Percentiles rank a stretch among this genome's conserved stretches.
phyloP scores from a whole-genome alignment of 1,284 basidiomycete genomes.

The Naganishia sp. region DNA sequence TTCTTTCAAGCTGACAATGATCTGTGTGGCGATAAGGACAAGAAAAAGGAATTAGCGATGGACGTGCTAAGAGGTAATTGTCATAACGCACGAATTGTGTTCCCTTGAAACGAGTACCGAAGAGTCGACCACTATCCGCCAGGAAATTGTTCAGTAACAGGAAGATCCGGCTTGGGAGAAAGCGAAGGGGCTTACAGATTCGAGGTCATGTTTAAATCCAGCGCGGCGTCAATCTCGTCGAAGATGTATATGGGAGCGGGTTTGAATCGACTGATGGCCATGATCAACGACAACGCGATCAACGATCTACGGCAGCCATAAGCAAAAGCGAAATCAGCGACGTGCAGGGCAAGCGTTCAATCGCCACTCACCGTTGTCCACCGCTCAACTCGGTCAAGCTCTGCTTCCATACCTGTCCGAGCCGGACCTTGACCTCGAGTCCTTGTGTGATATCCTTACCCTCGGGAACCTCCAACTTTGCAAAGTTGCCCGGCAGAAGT shows the following conservation, averaged over 20 bases:
- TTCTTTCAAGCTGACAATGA: conserved; percentile 92
- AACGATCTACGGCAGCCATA: conserved; percentile 65
- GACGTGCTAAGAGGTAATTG: neutral
- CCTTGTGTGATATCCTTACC: conserved; percentile 91
- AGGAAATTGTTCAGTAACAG: neutral
- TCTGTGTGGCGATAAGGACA: conserved; percentile 56
- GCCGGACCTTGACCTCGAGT: conserved; percentile 92
- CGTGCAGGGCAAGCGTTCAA: neutral
- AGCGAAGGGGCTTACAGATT: conserved; percentile 63
- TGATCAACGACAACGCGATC: conserved; percentile 94
- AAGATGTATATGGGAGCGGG: conserved; percentile 99
- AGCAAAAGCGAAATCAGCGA: neutral
- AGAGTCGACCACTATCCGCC: conserved; percentile 69
- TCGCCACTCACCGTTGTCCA: conserved; percentile 75
- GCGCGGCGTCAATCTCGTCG: conserved; percentile 90
- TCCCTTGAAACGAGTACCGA: conserved; percentile 95
- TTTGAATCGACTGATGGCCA: conserved; percentile 97
- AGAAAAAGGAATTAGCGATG: neutral
- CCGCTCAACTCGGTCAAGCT: conserved; percentile 95
- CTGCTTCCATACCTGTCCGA: conserved; percentile 96
- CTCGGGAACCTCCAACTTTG: conserved; percentile 90
- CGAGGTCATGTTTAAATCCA: conserved; percentile 93
- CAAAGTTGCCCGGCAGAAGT: conserved; percentile 93
- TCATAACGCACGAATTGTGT: conserved; percentile 51
- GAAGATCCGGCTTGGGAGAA: neutral